Base-by-base conservation (phyloP, 352 stramenopile genomes). In the Discostella stelligera region DNA sequence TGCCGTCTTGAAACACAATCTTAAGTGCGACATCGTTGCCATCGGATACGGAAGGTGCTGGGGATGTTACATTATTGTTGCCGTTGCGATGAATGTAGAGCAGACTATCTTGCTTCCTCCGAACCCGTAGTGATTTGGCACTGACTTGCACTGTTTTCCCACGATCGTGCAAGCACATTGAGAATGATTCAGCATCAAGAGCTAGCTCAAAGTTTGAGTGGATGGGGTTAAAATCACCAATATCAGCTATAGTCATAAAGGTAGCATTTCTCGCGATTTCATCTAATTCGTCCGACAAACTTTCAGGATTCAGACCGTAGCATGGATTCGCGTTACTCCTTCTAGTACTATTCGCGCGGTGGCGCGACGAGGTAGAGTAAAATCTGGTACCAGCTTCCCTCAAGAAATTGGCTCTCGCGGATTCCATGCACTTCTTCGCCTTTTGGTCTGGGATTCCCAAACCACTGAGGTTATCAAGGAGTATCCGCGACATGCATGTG, bases 41-140 rank as follows among this genome's bases (percentile, higher is more conserved):
- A 60, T 66, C 50, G n/a, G 27, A 18, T 54, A 21, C 52, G 48
- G 64, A 66, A 55, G 39, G 32, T 66, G 21, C 20, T 41, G 63
- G 48, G 9, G 18, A 32, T 52, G 44, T 14, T 62, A 71, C 13
- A 23, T 0, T 41, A 53, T 65, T 37, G 25, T 49, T 59, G 25
- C 37, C 44, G 16, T 52, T n/a, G 50, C 50, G 50, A 62, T 50
- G 37, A 54, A 85, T 50, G 6, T 66, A 59, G 14, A 85, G 53
- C 39, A 85, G 69, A 41, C 52, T 85, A 11, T 70, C 53, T 55
- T 68, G 25, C 27, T 55, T 60, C 67, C 76, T 78, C 55, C 60
- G 56, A 53, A 82, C 25, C n/a, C 32, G 44, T 20, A 82, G 23
- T 53, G 49, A 73, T 30, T 69, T 55, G 16, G 52, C 23, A 21